Percentiles rank a stretch among this genome's conserved stretches.
These are phyloP conservation scores for Trichosporon coremiiforme DNA, from an alignment of 1,284 basidiomycete species.

Conservation along the genomic window DNA sequence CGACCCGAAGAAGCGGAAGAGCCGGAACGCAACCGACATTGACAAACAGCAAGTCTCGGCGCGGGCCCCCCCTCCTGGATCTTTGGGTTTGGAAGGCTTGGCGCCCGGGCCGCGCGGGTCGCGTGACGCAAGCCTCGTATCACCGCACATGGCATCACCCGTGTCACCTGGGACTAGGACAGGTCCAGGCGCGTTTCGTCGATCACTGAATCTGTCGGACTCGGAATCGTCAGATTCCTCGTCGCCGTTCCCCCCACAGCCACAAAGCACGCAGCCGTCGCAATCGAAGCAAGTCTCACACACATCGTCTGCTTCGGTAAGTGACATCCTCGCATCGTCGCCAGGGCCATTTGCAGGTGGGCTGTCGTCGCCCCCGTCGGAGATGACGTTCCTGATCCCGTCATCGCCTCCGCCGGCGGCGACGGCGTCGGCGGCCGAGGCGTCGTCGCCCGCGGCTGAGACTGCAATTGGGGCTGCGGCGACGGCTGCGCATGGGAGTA, in stretches of 20 bases:
- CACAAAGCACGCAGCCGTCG: neutral
- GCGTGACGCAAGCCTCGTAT: neutral
- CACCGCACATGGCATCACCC: neutral
- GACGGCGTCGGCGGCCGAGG: neutral
- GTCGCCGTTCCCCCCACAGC: neutral
- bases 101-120: neutral
- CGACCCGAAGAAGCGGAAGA: neutral
- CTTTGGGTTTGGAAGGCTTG: constrained; percentile 1
- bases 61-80: neutral
- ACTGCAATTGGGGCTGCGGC: neutral
- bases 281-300: neutral
- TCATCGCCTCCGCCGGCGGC: neutral
- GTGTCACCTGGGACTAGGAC: neutral
- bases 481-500: neutral
- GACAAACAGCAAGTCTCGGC: neutral
- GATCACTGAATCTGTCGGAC: neutral
- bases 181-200: neutral
- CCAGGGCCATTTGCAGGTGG: neutral
- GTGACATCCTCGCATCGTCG: constrained; percentile 15
- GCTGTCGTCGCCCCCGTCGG: constrained; percentile 6
- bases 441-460: neutral
- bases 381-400: constrained; percentile 16
- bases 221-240: neutral
- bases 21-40: neutral
- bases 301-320: constrained; percentile 21